These are phyloP conservation scores for Mycena floridula DNA, from an alignment of 768 basidiomycete genomes.

Conservation along the genomic window DNA sequence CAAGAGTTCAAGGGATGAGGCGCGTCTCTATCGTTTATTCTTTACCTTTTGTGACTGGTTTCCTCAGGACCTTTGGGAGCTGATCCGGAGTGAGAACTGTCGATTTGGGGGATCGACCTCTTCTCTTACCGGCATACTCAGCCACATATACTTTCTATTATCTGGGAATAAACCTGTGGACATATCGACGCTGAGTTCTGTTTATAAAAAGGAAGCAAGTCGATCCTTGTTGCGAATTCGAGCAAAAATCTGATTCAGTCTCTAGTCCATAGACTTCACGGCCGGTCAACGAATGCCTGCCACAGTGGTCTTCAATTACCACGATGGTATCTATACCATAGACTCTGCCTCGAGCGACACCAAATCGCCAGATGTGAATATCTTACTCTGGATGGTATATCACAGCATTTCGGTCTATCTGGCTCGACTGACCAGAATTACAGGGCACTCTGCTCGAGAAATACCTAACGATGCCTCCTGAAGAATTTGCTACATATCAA, in stretches of 20 bases:
- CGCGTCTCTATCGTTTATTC: slow-evolving; percentile 20
- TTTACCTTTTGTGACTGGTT: background rate
- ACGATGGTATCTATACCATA: slow-evolving; percentile 61
- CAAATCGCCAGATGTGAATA: slow-evolving; percentile 49
- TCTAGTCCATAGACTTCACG: slow-evolving; percentile 60
- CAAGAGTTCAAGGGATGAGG: slow-evolving; percentile 72
- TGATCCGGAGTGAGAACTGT: slow-evolving; percentile 54
- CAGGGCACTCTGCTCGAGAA: slow-evolving; percentile 90
- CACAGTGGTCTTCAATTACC: slow-evolving; percentile 58
- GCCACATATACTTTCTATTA: slow-evolving; percentile 84
- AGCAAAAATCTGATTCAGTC: slow-evolving; percentile 1
- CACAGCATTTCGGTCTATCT: slow-evolving; percentile 10
- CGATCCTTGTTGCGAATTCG: background rate
- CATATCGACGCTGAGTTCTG: slow-evolving; percentile 48
- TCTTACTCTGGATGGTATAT: slow-evolving; percentile 68
- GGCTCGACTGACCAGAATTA: background rate
- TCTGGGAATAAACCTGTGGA: slow-evolving; percentile 68
- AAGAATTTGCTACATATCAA: slow-evolving; percentile 55
- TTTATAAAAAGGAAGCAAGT: slow-evolving; percentile 56
- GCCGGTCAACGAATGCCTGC: slow-evolving; percentile 75
- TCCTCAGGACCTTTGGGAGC: slow-evolving; percentile 52
- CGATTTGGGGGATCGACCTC: slow-evolving; percentile 86
- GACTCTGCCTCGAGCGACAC: slow-evolving; percentile 45
- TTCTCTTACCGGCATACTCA: slow-evolving; percentile 75
- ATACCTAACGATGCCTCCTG: slow-evolving; percentile 62